phyloP scores from a whole-genome alignment of 1,284 basidiomycete genomes.

The Ustilago vetiveriae region DNA sequence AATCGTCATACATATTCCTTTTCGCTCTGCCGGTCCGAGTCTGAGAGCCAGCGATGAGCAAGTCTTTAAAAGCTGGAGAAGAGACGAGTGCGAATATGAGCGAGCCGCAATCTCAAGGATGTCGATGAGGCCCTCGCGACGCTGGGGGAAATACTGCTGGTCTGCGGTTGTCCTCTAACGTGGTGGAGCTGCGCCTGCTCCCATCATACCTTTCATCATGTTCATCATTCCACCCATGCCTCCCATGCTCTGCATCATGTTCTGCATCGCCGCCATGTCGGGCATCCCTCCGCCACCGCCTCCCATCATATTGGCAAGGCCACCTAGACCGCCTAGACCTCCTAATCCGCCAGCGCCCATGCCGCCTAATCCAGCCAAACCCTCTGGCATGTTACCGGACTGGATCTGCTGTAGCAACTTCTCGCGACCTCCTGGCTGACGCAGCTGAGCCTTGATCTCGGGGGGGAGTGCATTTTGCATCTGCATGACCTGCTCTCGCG shows the following conservation, averaged over 20 bases:
- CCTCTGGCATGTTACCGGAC: slow-evolving; percentile 51
- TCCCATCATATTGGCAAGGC: slow-evolving; percentile 38
- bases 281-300: slow-evolving; percentile 51
- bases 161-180: too few species aligned
- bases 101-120: too few species aligned
- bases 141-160: too few species aligned
- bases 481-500: slow-evolving; percentile 60
- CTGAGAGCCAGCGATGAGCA: too few species aligned
- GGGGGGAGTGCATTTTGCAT: slow-evolving; percentile 65
- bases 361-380: slow-evolving; percentile 47
- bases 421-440: slow-evolving; percentile 65
- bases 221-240: slow-evolving; percentile 69
- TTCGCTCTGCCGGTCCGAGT: not conserved
- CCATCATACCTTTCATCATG: slow-evolving; percentile 87
- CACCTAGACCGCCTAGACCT: slow-evolving; percentile 39
- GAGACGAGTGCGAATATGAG: too few species aligned
- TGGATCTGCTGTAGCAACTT: slow-evolving; percentile 57
- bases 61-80: too few species aligned
- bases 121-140: too few species aligned
- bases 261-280: slow-evolving; percentile 49
- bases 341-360: too few species aligned
- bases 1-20: slow-evolving; percentile 2
- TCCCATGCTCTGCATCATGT: slow-evolving; percentile 68
- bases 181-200: slow-evolving; percentile 68
- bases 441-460: slow-evolving; percentile 65